Conservation (phyloP, 2,329 filamentous ascomycete genomes). For the Cadophora luteo-olivacea region DNA sequence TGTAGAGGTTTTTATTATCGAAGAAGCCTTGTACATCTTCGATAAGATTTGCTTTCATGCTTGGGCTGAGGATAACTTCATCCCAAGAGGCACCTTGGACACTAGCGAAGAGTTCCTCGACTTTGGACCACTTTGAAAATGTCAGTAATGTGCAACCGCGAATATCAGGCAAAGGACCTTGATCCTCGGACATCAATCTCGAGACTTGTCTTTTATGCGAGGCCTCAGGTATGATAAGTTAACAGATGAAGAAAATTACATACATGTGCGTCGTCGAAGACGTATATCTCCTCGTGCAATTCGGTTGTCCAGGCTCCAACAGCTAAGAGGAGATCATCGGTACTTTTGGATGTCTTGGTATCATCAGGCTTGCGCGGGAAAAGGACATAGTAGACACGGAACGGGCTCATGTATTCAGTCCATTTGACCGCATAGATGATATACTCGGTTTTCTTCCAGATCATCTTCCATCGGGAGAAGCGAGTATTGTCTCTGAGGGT, state of each 20-base stretch:
- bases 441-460: conserved; percentile 27
- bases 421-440: conserved; percentile 35
- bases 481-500: conserved; percentile 27
- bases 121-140: conserved; percentile 61
- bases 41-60: conserved; percentile 68
- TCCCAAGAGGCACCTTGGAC: conserved; percentile 63
- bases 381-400: conserved; percentile 25
- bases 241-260: no score
- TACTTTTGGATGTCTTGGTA: conserved; percentile 22
- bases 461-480: conserved; percentile 33
- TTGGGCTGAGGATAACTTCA: conserved; percentile 68
- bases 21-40: conserved; percentile 71
- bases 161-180: no score
- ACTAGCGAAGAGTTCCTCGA: conserved; percentile 61
- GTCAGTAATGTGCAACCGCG: no score
- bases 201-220: no score
- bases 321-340: conserved; percentile 60
- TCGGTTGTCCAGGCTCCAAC: conserved; percentile 61
- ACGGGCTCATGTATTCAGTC: not conserved
- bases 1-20: conserved; percentile 62
- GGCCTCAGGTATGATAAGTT: no score
- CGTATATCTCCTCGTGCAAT: conserved; percentile 70
- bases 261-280: conserved; percentile 62
- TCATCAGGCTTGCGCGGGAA: conserved; percentile 17
- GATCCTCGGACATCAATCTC: no score